A percentile compares a stretch with the other conserved stretches of the same genome.
These are phyloP conservation scores for Pyrus communis DNA, from an alignment of 306 rosid species.

Conservation along the genomic window DNA sequence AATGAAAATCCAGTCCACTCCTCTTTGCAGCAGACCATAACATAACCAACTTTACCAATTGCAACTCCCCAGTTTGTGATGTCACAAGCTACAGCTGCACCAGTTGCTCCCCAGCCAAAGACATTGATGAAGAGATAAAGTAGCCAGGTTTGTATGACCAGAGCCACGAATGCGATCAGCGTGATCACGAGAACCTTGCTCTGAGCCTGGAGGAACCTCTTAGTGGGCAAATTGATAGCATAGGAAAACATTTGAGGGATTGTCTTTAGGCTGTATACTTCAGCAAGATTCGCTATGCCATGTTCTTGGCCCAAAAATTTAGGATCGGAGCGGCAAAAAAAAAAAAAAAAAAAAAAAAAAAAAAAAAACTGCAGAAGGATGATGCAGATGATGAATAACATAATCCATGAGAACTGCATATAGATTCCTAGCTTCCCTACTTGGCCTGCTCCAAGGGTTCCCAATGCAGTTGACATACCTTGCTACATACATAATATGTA, in stretches of 20 bases:
- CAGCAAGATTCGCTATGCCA: constrained; percentile 41
- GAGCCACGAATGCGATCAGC: constrained; percentile 48
- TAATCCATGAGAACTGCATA: constrained; percentile 12
- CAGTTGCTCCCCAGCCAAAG: constrained; percentile 40
- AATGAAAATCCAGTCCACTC: constrained; percentile 55
- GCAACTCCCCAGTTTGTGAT: constrained; percentile 49
- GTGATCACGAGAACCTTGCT: constrained; percentile 50
- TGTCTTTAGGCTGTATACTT: constrained; percentile 20
- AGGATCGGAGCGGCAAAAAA: constrained; percentile 7
- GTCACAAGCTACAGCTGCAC: constrained; percentile 50
- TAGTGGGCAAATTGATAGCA: constrained; percentile 44
- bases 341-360: neutral
- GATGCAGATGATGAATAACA: constrained; percentile 2
- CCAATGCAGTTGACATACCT: constrained; percentile 13
- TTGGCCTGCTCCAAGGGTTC: constrained; percentile 18
- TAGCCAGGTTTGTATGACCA: constrained; percentile 32
- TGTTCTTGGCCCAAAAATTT: constrained; percentile 8
- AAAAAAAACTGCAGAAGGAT: neutral
- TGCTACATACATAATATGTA: neutral
- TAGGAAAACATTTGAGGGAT: constrained; percentile 51
- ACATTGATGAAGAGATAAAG: constrained; percentile 38
- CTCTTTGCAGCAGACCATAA: constrained; percentile 44
- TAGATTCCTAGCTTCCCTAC: constrained; percentile 11
- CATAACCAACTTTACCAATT: constrained; percentile 46
- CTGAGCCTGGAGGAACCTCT: constrained; percentile 53